A percentile compares a stretch with the other conserved stretches of the same genome.
These are phyloP conservation scores for Iris macrosiphon DNA, from an alignment of 106 monocot species.

Conservation along the genomic window DNA sequence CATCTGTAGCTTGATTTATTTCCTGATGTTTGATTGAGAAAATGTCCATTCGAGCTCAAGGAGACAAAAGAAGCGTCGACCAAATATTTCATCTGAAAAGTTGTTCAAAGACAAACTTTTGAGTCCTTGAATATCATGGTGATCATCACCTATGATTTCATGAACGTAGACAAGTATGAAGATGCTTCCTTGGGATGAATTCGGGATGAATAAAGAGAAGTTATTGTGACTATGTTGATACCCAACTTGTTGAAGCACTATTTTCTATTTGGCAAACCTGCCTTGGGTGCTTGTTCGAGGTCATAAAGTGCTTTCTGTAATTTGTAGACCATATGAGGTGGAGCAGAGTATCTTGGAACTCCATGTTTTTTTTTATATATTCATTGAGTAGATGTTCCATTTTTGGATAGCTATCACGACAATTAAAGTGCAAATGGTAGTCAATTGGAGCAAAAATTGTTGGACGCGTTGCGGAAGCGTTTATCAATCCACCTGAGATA, in stretches of 20 bases:
- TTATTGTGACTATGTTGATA: slow-evolving; percentile 6
- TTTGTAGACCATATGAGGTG: not conserved
- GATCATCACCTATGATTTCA: slow-evolving; percentile 22
- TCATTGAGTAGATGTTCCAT: slow-evolving; percentile 13
- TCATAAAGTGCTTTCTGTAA: slow-evolving; percentile 18
- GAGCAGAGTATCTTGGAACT: not conserved
- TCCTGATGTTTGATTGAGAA: slow-evolving; percentile 26
- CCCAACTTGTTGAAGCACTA: not conserved
- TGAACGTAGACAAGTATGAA: slow-evolving; percentile 21
- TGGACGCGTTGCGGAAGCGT: slow-evolving; percentile 16
- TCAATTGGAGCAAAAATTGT: too few species aligned
- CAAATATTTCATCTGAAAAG: slow-evolving; percentile 28
- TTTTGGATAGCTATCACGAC: not conserved
- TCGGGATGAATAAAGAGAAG: slow-evolving; percentile 4
- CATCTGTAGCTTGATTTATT: too few species aligned
- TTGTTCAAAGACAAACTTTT: slow-evolving; percentile 10
- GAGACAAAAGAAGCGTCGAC: slow-evolving; percentile 15
- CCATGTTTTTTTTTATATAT: slow-evolving; percentile 29
- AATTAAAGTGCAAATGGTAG: slow-evolving; percentile 14
- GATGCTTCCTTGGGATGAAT: not conserved
- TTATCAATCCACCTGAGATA: too few species aligned
- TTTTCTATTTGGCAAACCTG: slow-evolving; percentile 22
- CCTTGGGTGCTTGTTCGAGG: slow-evolving; percentile 21
- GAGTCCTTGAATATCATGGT: not conserved
- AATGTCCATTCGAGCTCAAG: slow-evolving; percentile 12